phyloP scores from a whole-genome alignment of 2,329 filamentous ascomycete genomes.

The Akanthomyces lecanii region DNA sequence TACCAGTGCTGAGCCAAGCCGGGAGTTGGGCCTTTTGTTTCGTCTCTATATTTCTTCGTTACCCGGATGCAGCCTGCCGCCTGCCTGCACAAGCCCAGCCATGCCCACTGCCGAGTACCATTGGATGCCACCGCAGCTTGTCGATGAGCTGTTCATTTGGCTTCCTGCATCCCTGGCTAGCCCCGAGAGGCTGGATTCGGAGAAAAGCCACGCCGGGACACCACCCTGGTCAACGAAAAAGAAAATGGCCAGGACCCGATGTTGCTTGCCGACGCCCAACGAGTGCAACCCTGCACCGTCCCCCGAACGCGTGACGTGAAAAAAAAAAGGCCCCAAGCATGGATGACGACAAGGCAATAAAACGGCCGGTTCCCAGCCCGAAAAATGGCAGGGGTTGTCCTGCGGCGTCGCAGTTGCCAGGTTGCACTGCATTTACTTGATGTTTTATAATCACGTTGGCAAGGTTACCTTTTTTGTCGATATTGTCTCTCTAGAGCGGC shows the following conservation, averaged over 20 bases:
- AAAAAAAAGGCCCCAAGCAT: background rate
- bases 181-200: background rate
- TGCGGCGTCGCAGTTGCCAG: background rate
- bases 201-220: background rate
- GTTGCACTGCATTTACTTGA: background rate
- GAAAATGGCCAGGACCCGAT: background rate
- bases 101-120: background rate
- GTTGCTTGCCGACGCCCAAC: conserved; percentile 11
- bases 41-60: no score
- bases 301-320: conserved; percentile 14
- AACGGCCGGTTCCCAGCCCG: background rate
- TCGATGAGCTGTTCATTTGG: background rate
- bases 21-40: no score
- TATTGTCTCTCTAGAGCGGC: background rate
- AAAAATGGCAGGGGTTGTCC: background rate
- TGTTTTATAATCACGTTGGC: background rate
- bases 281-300: conserved; percentile 11
- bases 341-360: conserved; percentile 8
- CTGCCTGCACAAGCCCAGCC: background rate
- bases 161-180: background rate
- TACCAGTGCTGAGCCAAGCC: no score
- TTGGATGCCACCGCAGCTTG: background rate
- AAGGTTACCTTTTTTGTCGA: background rate
- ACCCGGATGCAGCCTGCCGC: no score
- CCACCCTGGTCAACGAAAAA: conserved; percentile 3